Evolutionary conservation across 495 filamentous ascomycete species (phyloP).

Genomic region (Penicillium nucicola): DNA sequence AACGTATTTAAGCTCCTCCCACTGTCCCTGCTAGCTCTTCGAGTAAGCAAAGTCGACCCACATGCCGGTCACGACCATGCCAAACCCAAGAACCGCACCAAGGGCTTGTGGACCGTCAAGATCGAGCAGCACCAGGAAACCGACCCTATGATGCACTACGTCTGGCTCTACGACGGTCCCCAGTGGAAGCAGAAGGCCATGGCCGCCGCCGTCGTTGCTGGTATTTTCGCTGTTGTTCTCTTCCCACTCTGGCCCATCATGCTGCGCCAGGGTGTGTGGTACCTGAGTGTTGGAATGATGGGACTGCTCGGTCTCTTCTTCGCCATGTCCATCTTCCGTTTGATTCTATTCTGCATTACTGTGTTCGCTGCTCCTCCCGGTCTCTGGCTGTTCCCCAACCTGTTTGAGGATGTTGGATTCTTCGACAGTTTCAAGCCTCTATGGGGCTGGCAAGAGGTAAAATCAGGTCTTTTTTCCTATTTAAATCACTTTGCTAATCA

Average conservation of each 20-base stretch:
- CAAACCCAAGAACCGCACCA: slow-evolving; percentile 81
- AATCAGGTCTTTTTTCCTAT: slow-evolving; percentile 3
- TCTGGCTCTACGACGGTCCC: slow-evolving; percentile 93
- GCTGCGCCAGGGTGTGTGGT: slow-evolving; percentile 92
- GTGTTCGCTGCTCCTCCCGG: slow-evolving; percentile 82
- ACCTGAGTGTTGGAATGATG: slow-evolving; percentile 92
- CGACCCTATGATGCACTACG: slow-evolving; percentile 85
- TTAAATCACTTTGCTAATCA: neutral
- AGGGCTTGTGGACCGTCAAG: slow-evolving; percentile 94
- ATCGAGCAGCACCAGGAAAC: slow-evolving; percentile 98
- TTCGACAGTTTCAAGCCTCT: slow-evolving; percentile 95
- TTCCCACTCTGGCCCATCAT: slow-evolving; percentile 97
- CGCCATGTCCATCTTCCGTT: slow-evolving; percentile 91
- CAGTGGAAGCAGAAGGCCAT: slow-evolving; percentile 93
- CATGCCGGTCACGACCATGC: slow-evolving; percentile 68
- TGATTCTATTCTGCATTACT: slow-evolving; percentile 93
- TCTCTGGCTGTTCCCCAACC: slow-evolving; percentile 95
- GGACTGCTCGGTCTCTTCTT: slow-evolving; percentile 93
- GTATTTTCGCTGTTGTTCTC: slow-evolving; percentile 83
- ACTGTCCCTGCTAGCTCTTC: slow-evolving; percentile 89
- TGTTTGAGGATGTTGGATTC: slow-evolving; percentile 98
- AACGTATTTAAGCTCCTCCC: slow-evolving; percentile 94
- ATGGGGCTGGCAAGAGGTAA: slow-evolving; percentile 98
- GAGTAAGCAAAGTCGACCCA: slow-evolving; percentile 81
- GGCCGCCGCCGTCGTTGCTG: slow-evolving; percentile 73